Percentiles rank a stretch among this genome's conserved stretches.
Conservation (phyloP, 148 eudicot species). For the Talinum fruticosum region DNA sequence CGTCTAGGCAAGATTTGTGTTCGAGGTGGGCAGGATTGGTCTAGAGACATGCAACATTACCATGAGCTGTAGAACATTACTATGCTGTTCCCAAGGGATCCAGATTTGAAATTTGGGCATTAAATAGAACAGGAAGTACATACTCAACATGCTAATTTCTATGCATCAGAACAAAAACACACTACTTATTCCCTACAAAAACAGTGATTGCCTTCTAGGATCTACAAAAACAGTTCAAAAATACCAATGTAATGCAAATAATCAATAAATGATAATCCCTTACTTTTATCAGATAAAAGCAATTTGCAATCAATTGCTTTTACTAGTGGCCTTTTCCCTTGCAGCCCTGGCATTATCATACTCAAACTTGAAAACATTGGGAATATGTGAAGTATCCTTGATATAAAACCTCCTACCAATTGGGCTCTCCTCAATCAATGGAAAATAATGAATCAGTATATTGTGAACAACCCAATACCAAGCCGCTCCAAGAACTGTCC, state of each 20-base stretch:
- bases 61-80: no score
- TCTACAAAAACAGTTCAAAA: background rate
- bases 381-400: conserved; percentile 88
- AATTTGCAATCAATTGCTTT: conserved; percentile 33
- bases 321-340: conserved; percentile 37
- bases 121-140: no score
- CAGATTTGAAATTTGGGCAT: no score
- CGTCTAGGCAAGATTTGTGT: no score
- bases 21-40: no score
- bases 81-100: no score
- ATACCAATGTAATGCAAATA: background rate
- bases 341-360: conserved; percentile 81
- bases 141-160: no score
- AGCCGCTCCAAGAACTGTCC: conserved; percentile 48
- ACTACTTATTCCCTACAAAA: background rate
- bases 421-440: conserved; percentile 69
- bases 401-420: conserved; percentile 67
- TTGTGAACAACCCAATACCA: conserved; percentile 80
- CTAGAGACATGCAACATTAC: no score
- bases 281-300: background rate
- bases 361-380: conserved; percentile 83
- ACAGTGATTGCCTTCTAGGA: background rate
- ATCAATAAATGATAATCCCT: background rate
- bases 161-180: background rate
- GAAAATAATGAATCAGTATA: conserved; percentile 41